phyloP scores from a whole-genome alignment of 2,329 filamentous ascomycete genomes.

The Clonostachys chloroleuca region DNA sequence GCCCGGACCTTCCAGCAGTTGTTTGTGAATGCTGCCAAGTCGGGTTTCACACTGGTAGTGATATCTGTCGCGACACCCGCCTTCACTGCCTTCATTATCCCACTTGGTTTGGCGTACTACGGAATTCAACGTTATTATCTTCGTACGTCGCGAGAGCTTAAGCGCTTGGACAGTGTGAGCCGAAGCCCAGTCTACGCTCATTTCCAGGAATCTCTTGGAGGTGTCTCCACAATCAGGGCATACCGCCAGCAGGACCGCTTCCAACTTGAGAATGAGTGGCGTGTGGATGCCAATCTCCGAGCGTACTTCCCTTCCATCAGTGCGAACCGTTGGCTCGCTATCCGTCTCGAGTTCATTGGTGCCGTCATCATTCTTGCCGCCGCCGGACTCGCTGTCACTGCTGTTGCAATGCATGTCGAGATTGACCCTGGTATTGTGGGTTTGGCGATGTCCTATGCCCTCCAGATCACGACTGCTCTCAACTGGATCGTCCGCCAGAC shows the following conservation, averaged over 20 bases:
- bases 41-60: slow-evolving; percentile 79
- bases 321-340: slow-evolving; percentile 89
- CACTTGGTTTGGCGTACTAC: slow-evolving; percentile 76
- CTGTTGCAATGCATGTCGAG: slow-evolving; percentile 63
- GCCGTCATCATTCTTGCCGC: slow-evolving; percentile 88
- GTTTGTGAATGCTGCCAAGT: slow-evolving; percentile 71
- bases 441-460: slow-evolving; percentile 92
- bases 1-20: slow-evolving; percentile 98
- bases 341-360: slow-evolving; percentile 92
- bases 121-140: slow-evolving; percentile 97
- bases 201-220: slow-evolving; percentile 94
- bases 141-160: slow-evolving; percentile 91
- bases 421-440: slow-evolving; percentile 76
- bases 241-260: slow-evolving; percentile 88
- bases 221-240: slow-evolving; percentile 91
- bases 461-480: slow-evolving; percentile 93
- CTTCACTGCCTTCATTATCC: slow-evolving; percentile 78
- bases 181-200: slow-evolving; percentile 96
- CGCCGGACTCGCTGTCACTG: slow-evolving; percentile 76
- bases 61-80: slow-evolving; percentile 78
- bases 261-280: slow-evolving; percentile 92
- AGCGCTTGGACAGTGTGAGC: slow-evolving; percentile 91
- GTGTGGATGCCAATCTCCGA: slow-evolving; percentile 88
- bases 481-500: slow-evolving; percentile 99
- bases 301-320: slow-evolving; percentile 97